These are phyloP conservation scores for Naganishia albida DNA, from an alignment of 1,284 basidiomycete species.

Conservation along the genomic window DNA sequence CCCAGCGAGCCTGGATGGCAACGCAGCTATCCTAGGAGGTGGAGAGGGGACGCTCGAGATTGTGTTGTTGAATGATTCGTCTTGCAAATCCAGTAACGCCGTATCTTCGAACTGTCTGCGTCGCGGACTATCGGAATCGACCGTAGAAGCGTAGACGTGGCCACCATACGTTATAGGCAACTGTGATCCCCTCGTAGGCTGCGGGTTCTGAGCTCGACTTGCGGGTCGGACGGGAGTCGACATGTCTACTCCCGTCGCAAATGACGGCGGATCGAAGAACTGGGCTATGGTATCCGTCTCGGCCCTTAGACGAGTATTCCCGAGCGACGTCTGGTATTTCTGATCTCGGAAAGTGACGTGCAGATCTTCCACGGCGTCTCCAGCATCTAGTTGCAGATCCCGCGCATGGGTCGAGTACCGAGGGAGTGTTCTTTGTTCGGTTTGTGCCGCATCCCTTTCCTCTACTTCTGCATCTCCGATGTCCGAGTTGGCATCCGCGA, in stretches of 20 bases:
- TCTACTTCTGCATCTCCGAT: conserved; percentile 14
- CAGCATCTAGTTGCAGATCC: conserved; percentile 3
- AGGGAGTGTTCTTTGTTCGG: neutral
- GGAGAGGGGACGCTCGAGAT: conserved; percentile 21
- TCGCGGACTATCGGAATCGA: neutral
- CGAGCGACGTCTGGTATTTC: neutral
- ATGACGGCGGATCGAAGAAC: conserved; percentile 16
- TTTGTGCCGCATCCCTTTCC: neutral
- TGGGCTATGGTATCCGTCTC: no score
- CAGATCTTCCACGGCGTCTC: conserved; percentile 1
- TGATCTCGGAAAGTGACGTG: conserved; percentile 2
- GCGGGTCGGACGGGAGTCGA: conserved; percentile 14
- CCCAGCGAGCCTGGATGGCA: neutral
- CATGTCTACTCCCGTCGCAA: conserved; percentile 13
- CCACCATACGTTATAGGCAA: conserved; percentile 5
- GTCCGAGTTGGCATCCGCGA: conserved; percentile 30
- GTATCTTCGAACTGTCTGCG: neutral
- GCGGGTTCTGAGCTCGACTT: neutral
- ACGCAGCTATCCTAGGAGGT: conserved; percentile 2
- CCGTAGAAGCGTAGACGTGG: conserved; percentile 1
- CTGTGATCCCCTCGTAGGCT: neutral
- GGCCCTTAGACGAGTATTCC: neutral
- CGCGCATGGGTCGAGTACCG: conserved; percentile 10
- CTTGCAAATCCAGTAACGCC: neutral
- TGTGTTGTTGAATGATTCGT: conserved; percentile 27